phyloP scores from a whole-genome alignment of 345 rosid species.

The Hibiscus syriacus region DNA sequence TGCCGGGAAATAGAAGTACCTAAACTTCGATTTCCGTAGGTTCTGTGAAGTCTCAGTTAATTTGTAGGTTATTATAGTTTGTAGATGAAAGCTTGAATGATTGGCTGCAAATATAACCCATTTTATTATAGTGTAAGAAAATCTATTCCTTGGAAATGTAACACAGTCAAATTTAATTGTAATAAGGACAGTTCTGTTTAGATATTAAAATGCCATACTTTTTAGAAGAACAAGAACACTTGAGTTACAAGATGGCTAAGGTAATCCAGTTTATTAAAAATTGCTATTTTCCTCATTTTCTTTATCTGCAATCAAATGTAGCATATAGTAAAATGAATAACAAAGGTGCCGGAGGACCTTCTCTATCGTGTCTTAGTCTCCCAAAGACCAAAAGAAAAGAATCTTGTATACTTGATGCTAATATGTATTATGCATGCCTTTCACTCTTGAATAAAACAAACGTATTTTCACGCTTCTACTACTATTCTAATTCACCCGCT shows the following conservation, averaged over 20 bases:
- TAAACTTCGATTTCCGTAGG: neutral
- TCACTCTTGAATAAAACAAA: neutral
- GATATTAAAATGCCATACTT: constrained; percentile 3
- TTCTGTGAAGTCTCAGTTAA: neutral
- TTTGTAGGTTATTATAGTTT: neutral
- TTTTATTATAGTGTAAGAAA: neutral
- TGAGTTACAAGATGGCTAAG: neutral
- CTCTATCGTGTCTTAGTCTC: neutral
- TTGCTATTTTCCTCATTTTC: neutral
- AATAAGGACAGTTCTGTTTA: neutral
- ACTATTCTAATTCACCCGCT: neutral
- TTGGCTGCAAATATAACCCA: neutral
- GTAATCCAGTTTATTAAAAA: neutral
- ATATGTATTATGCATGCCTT: neutral
- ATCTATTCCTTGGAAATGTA: neutral
- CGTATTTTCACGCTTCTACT: neutral
- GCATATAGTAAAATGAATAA: neutral
- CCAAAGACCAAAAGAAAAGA: neutral
- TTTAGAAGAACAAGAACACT: neutral
- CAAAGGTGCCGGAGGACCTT: neutral
- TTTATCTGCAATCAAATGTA: neutral
- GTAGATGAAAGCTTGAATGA: neutral
- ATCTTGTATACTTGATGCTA: neutral
- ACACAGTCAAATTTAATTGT: neutral
- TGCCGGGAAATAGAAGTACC: neutral